These are phyloP conservation scores for Botryosphaeria dothidea DNA, from an alignment of 2,329 filamentous ascomycete species.

Conservation along the genomic window DNA sequence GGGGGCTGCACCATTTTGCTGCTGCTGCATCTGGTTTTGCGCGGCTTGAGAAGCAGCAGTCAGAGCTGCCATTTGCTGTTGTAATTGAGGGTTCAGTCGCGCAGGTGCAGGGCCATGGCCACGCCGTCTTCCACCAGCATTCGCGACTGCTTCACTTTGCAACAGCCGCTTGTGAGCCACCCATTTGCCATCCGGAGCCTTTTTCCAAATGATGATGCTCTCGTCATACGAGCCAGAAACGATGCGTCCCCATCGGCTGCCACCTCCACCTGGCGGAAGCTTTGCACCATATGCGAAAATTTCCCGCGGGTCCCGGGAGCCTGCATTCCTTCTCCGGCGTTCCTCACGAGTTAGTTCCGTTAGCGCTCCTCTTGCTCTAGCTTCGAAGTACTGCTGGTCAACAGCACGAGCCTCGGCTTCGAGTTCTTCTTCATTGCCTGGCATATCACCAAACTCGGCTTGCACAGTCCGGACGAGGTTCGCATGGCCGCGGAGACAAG, in stretches of 20 bases:
- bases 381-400: constrained; percentile 71
- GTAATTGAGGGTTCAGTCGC: constrained; percentile 13
- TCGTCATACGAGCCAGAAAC: constrained; percentile 97
- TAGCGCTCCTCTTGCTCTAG: constrained; percentile 49
- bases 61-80: constrained; percentile 48
- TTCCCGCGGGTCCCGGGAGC: constrained; percentile 72
- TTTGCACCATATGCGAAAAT: constrained; percentile 81
- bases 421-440: constrained; percentile 76
- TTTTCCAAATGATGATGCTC: constrained; percentile 91
- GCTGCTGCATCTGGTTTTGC: constrained; percentile 30
- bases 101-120: constrained; percentile 22
- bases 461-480: constrained; percentile 92
- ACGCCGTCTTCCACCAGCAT: constrained; percentile 46
- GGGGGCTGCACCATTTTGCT: constrained; percentile 13
- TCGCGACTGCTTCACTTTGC: constrained; percentile 66
- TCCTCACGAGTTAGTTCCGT: constrained; percentile 34
- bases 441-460: constrained; percentile 87
- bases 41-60: constrained; percentile 30
- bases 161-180: constrained; percentile 71
- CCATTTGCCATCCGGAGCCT: constrained; percentile 83
- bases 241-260: constrained; percentile 87
- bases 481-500: constrained; percentile 77
- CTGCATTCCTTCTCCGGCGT: constrained; percentile 59
- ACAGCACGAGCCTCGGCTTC: constrained; percentile 70
- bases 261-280: constrained; percentile 86